A percentile compares a stretch with the other conserved stretches of the same genome.
Conservation (phyloP, 441 rosid genomes). For the Erodium moschatum region DNA sequence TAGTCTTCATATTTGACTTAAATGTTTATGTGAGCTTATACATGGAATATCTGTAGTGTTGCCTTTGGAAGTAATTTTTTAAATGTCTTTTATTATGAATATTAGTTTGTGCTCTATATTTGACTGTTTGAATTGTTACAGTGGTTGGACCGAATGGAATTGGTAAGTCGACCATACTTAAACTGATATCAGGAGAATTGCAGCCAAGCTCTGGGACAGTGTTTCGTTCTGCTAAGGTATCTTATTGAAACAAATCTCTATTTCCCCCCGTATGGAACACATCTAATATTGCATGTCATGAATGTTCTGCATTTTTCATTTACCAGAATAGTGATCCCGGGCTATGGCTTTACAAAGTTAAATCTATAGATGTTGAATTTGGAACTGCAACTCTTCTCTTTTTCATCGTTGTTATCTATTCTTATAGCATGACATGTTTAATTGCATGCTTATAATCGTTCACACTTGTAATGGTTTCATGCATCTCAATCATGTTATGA, state of each 20-base stretch:
- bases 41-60: not conserved
- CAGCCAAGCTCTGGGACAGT: conserved; percentile 97
- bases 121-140: conserved; percentile 26
- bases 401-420: not conserved
- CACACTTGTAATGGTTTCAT: too few species aligned
- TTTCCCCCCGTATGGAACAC: not conserved
- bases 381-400: not conserved
- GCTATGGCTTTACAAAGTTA: not conserved
- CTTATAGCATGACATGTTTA: not conserved
- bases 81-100: conserved; percentile 10
- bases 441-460: not conserved
- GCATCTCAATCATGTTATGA: not conserved
- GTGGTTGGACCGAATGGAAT: conserved; percentile 99
- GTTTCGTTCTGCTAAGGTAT: conserved; percentile 95
- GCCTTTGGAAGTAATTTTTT: not conserved
- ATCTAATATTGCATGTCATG: too few species aligned
- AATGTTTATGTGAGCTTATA: not conserved
- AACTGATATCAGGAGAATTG: conserved; percentile 84
- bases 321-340: not conserved
- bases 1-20: too few species aligned
- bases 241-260: not conserved
- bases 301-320: not conserved
- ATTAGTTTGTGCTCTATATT: not conserved
- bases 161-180: conserved; percentile 94
- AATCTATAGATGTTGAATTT: not conserved